Evolutionary conservation across 495 filamentous ascomycete genomes (phyloP), one percentile per base, ranked within the genome.

Genomic region (Echria macrotheca): DNA sequence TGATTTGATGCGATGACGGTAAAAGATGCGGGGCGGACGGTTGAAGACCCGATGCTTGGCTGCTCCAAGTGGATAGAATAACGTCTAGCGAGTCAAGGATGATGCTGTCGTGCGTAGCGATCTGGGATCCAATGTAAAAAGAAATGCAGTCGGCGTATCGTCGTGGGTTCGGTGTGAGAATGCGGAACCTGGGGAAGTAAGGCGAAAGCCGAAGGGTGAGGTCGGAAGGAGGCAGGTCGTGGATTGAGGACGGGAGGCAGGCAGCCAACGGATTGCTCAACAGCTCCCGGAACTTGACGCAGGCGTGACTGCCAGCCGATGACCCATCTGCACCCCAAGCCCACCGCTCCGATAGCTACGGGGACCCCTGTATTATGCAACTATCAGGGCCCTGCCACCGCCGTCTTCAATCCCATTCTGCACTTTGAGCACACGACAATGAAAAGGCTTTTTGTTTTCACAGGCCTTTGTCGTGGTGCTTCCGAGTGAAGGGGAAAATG

Each of bases 231-330:
- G 12, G 44, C 15, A 17, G 38, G 21, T 15, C 37, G 40, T 24
- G 26, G 28, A 22, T 32, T 12, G 38, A 45, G n/a, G 29, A 32
- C 29, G 40, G 40, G 8, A 9, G 37, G 18, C 40, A 36, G 49
- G 40, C 50, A 43, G 36, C 17, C 35, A 49, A 18, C 26, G 45
- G 43, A 47, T 52, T 38, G 50, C 50, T 32, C 43, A 52, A n/a
- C n/a, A n/a, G 39, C 18, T 17, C 9, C 29, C n/a, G n/a, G n/a
- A n/a, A n/a, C n/a, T n/a, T n/a, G n/a, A n/a, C n/a, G n/a, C n/a
- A n/a, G 26, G 23, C 42, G 42, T 44, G 42, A 44, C 42, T 26
- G 25, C 42, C 31, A 15, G 42, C 42, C 42, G 26, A 44, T 44
- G 42, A 44, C 42, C 42, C 42, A 44, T 44, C 42, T 44, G 42